phyloP scores from a whole-genome alignment of 2,329 filamentous ascomycete genomes.

The Hypocreales sp. region DNA sequence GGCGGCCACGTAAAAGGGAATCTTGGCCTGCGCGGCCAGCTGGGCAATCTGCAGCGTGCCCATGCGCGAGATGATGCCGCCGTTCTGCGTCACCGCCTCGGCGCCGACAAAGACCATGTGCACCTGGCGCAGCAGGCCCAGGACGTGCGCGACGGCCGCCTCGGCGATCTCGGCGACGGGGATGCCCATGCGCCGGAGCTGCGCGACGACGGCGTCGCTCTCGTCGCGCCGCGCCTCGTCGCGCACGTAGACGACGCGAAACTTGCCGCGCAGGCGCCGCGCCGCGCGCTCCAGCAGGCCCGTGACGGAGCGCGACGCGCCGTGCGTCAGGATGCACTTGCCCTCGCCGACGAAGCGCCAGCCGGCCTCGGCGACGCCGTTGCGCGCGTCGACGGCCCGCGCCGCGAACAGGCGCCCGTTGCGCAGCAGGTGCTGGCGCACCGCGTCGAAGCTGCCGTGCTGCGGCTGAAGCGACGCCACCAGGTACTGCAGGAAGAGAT shows the following conservation, averaged over 20 bases:
- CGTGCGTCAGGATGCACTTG: conserved; percentile 75
- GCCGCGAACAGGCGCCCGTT: conserved; percentile 80
- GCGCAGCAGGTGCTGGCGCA: conserved; percentile 67
- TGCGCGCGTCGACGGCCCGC: conserved; percentile 69
- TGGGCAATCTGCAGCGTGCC: conserved; percentile 77
- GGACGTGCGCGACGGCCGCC: conserved; percentile 61
- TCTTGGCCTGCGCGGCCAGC: conserved; percentile 52
- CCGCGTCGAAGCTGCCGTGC: conserved; percentile 52
- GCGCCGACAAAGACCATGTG: conserved; percentile 52
- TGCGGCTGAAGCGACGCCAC: conserved; percentile 54
- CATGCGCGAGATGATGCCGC: conserved; percentile 78
- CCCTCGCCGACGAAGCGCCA: conserved; percentile 66
- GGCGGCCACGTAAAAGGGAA: conserved; percentile 78
- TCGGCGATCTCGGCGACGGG: conserved; percentile 51
- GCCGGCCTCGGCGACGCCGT: conserved; percentile 69
- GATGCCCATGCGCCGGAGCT: conserved; percentile 58
- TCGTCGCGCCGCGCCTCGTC: conserved; percentile 41
- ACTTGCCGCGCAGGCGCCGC: conserved; percentile 45
- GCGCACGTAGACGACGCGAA: conserved; percentile 71
- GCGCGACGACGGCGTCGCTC: conserved; percentile 53
- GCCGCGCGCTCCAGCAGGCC: conserved; percentile 56
- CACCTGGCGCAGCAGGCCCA: conserved; percentile 40
- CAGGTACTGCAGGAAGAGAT: conserved; percentile 90
- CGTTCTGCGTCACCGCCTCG: conserved; percentile 88
- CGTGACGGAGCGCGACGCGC: conserved; percentile 72